These are phyloP conservation scores for Leishmania turanica DNA, from an alignment of 208 protist genomes.

Conservation along the genomic window DNA sequence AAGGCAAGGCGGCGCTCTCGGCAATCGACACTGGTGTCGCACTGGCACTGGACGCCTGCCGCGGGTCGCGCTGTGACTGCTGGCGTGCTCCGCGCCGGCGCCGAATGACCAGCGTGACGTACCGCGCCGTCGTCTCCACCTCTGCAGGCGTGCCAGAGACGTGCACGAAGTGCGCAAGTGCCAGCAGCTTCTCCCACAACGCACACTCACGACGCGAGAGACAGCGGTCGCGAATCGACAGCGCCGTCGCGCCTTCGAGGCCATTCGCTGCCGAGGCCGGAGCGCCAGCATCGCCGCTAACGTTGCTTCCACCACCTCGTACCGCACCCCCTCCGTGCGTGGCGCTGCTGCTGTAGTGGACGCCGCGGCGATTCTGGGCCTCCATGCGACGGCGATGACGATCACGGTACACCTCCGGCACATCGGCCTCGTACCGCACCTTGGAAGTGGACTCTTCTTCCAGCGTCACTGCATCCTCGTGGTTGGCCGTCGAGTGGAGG, in stretches of 20 bases:
- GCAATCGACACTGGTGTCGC: constrained; percentile 10
- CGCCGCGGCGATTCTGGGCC: neutral
- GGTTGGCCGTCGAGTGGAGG: constrained; percentile 1
- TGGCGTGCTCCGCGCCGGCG: constrained; percentile 19
- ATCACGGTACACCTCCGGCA: constrained; percentile 9
- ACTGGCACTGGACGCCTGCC: neutral
- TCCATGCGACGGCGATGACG: constrained; percentile 6
- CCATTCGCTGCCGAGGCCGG: neutral
- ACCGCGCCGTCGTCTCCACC: constrained; percentile 36
- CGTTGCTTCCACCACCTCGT: neutral
- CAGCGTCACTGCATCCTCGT: constrained; percentile 12
- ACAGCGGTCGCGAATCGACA: constrained; percentile 1
- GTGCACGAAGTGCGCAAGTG: constrained; percentile 47
- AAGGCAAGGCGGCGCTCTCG: constrained; percentile 14
- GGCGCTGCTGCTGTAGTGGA: neutral
- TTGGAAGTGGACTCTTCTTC: constrained; percentile 24
- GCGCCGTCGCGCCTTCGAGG: neutral
- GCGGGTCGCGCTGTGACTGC: constrained; percentile 3
- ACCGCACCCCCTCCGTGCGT: neutral
- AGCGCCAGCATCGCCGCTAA: neutral
- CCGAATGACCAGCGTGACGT: constrained; percentile 41
- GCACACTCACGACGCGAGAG: constrained; percentile 18
- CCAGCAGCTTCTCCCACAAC: constrained; percentile 39
- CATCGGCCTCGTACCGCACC: constrained; percentile 12
- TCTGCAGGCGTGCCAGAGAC: constrained; percentile 39